Base-by-base conservation (phyloP, 2,329 filamentous ascomycete species). In the Salinomyces thailandicus region DNA sequence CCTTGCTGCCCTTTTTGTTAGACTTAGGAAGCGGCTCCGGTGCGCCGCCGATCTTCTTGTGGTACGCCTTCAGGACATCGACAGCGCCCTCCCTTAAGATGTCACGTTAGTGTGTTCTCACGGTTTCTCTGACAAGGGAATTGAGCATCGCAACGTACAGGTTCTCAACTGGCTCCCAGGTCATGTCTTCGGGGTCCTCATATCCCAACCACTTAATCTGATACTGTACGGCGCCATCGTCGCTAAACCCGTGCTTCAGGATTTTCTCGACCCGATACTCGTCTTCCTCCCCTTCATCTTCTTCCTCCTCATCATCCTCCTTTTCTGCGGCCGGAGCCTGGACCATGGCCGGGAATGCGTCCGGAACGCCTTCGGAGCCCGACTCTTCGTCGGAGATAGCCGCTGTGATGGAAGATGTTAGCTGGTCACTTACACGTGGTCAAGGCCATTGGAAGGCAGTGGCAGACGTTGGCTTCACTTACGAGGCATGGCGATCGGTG, bases 141-240 rank as follows among this genome's bases (percentile, higher is more conserved):
- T n/a, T n/a, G n/a, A n/a, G n/a, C n/a, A n/a, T n/a, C 8, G 35
- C 14, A 14, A 11, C 18, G 13, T 34, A 77, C 73, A 85, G 63
- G 48, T 86, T 87, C 8, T 76, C 74, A 49, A 84, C 78, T 0
- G 81, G 78, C 54, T 91, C 84, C 83, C 82, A 89, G 0, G 84
- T 91, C 51, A 74, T 62, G 47, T 91, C 84, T 0, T 64, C 58
- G 43, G 77, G 75, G 43, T 77, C 72, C 0, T 82, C 74, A 43
- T 79, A 91, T 3, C 83, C 83, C 45, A 83, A 75, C 84, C 84
- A 91, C 51, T 89, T 86, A 22, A 91, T 81, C 35, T 79, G 69
- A 52, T 81, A 86, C 31, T 69, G 68, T 0, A 77, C 51, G 4
- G 57, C 55, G 14, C 72, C 72, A 63, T 75, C 41, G 7, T 72